A percentile compares a stretch with the other conserved stretches of the same genome.
Conservation (phyloP, 1,284 basidiomycete species). For the Paramarasmius palmivorus region DNA sequence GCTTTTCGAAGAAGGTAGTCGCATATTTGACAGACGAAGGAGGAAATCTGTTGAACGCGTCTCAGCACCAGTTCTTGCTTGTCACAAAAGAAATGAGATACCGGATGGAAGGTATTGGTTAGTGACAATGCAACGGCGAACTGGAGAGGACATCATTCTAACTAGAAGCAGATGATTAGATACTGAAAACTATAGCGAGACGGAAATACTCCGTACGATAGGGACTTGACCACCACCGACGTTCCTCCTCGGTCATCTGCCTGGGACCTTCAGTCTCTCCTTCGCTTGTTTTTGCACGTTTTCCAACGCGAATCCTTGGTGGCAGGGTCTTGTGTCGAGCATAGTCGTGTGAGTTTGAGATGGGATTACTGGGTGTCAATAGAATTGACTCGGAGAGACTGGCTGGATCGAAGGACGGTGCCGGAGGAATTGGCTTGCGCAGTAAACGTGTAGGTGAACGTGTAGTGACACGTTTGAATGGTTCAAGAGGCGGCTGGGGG, state of each 20-base stretch:
- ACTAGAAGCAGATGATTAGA: slow-evolving; percentile 41
- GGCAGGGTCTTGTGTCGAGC: slow-evolving; percentile 58
- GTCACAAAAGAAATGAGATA: slow-evolving; percentile 24
- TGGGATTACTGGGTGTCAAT: slow-evolving; percentile 50
- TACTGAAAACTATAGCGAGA: slow-evolving; percentile 2
- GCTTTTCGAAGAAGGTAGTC: slow-evolving; percentile 31
- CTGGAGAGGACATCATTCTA: slow-evolving; percentile 66
- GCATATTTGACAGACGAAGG: slow-evolving; percentile 56
- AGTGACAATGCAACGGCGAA: slow-evolving; percentile 56
- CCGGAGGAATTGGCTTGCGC: slow-evolving; percentile 34
- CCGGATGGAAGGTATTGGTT: slow-evolving; percentile 57
- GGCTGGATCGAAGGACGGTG: slow-evolving; percentile 42
- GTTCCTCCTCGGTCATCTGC: slow-evolving; percentile 62
- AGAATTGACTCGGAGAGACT: slow-evolving; percentile 57
- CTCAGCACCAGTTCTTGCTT: slow-evolving; percentile 5
- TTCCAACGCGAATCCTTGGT: slow-evolving; percentile 39
- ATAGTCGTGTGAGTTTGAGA: slow-evolving; percentile 47
- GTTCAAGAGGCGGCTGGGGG: slow-evolving; percentile 5
- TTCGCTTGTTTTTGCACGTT: slow-evolving; percentile 21
- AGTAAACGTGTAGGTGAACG: slow-evolving; percentile 43
- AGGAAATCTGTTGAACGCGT: slow-evolving; percentile 54
- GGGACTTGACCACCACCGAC: slow-evolving; percentile 69
- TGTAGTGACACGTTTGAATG: slow-evolving; percentile 5
- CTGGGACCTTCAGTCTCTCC: slow-evolving; percentile 41
- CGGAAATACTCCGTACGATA: slow-evolving; percentile 53